Evolutionary conservation across 225 moss, liverwort and hornwort species (phyloP).

Genomic region (Takakia lepidozioides): DNA sequence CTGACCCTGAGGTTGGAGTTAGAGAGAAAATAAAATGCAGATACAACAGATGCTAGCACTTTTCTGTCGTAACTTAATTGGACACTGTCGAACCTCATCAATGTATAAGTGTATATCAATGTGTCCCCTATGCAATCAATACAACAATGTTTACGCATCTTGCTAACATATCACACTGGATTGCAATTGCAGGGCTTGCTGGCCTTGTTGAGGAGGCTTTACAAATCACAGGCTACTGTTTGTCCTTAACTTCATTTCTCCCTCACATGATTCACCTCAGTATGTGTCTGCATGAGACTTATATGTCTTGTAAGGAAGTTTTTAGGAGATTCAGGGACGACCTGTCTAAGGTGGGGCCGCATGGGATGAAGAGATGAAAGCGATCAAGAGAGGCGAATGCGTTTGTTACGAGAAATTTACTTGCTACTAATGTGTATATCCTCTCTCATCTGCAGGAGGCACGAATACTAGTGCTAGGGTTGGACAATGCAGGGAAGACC

Average conservation of each 20-base stretch:
- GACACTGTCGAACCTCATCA: too few relatives aligned
- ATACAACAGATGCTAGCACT: too few relatives aligned
- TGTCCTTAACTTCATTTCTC: not conserved
- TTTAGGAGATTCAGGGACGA: not conserved
- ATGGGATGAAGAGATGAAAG: not conserved
- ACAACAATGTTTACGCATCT: too few relatives aligned
- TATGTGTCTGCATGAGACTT: not conserved
- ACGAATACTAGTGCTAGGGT: constrained; percentile 31
- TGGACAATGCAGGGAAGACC: constrained; percentile 45
- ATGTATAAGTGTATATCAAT: too few relatives aligned
- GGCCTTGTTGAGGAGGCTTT: constrained; percentile 19
- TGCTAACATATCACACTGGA: too few relatives aligned
- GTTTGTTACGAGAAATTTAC: not conserved
- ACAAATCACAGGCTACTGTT: constrained; percentile 20
- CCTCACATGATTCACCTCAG: too few relatives aligned
- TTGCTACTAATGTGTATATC: too few relatives aligned
- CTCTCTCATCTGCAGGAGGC: constrained; percentile 19
- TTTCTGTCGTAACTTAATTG: too few relatives aligned
- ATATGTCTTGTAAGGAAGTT: not conserved
- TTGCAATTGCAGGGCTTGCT: constrained; percentile 23
- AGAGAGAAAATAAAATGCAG: too few relatives aligned
- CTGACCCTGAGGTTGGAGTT: too few relatives aligned
- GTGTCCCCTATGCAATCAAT: too few relatives aligned
- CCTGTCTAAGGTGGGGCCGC: too few relatives aligned
- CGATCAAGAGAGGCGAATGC: not conserved